Conservation (phyloP, 768 basidiomycete genomes). For the Agrocybe chaxingu region DNA sequence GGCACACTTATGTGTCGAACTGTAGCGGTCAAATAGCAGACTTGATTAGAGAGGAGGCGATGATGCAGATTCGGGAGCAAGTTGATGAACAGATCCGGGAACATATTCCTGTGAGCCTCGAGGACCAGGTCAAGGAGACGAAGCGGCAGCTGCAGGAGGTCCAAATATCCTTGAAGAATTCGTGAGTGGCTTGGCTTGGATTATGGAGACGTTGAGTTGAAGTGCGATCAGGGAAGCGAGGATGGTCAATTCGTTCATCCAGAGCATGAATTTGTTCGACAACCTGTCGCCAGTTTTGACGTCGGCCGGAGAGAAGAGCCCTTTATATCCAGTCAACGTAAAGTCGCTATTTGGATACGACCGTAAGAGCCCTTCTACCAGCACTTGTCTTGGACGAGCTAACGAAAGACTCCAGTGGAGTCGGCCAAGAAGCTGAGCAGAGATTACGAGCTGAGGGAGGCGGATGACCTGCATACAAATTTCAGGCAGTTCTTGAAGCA, state of each 20-base stretch:
- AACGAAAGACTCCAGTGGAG: constrained; percentile 29
- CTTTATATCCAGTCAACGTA: constrained; percentile 47
- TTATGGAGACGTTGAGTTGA: background rate
- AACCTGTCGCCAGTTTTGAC: constrained; percentile 44
- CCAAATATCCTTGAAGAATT: constrained; percentile 45
- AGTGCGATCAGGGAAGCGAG: constrained; percentile 41
- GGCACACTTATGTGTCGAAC: background rate
- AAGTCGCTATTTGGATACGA: constrained; percentile 50
- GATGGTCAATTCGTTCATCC: constrained; percentile 42
- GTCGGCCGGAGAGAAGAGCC: constrained; percentile 43
- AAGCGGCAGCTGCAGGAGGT: constrained; percentile 40
- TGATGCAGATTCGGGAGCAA: constrained; percentile 39
- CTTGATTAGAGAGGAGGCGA: constrained; percentile 38
- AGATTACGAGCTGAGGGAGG: constrained; percentile 47
- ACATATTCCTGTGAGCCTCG: constrained; percentile 44
- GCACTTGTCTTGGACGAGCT: background rate
- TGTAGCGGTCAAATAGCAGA: constrained; percentile 26
- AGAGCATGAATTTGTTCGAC: constrained; percentile 38
- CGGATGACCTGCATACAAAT: constrained; percentile 40
- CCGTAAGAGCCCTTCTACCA: constrained; percentile 32
- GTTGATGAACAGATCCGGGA: constrained; percentile 47
- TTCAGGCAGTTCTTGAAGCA: constrained; percentile 54
- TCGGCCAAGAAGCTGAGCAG: constrained; percentile 37
- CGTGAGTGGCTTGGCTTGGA: constrained; percentile 35
- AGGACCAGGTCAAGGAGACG: constrained; percentile 41